These are phyloP conservation scores for Claviceps sp. DNA, from an alignment of 2,329 filamentous ascomycete genomes.

Conservation along the genomic window DNA sequence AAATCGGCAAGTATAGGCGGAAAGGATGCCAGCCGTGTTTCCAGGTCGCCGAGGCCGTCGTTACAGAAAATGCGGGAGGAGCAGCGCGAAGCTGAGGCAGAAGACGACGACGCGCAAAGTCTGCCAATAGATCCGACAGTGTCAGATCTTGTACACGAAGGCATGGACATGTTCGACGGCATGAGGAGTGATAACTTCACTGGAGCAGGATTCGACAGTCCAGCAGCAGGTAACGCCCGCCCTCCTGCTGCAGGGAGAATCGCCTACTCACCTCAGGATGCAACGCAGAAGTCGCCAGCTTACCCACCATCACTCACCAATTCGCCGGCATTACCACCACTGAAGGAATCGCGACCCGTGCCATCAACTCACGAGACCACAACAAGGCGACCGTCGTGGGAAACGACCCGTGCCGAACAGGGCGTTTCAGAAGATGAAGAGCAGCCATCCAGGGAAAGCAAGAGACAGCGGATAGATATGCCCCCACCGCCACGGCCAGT, in stretches of 20 bases:
- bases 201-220: constrained; percentile 1
- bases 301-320: background rate
- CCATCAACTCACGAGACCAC: background rate
- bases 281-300: background rate
- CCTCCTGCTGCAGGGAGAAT: background rate
- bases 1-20: constrained; percentile 3
- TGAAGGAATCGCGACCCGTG: background rate
- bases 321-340: background rate
- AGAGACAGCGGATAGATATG: constrained; percentile 14
- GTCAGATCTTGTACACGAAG: constrained; percentile 25
- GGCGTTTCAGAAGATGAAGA: constrained; percentile 10
- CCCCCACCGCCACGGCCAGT: constrained; percentile 14
- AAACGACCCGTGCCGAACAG: constrained; percentile 8
- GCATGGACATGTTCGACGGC: constrained; percentile 27
- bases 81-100: constrained; percentile 13
- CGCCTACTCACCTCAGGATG: constrained; percentile 5
- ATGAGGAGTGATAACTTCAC: constrained; percentile 12
- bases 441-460: constrained; percentile 10
- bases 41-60: constrained; percentile 3
- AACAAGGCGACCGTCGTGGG: constrained; percentile 1
- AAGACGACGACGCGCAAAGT: constrained; percentile 9
- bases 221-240: constrained; percentile 5
- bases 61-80: background rate
- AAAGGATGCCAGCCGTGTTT: constrained; percentile 15
- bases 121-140: constrained; percentile 9